Conservation (phyloP, 78 protist genomes). For the slime mould (Dictyostelium discoideum) region DNA sequence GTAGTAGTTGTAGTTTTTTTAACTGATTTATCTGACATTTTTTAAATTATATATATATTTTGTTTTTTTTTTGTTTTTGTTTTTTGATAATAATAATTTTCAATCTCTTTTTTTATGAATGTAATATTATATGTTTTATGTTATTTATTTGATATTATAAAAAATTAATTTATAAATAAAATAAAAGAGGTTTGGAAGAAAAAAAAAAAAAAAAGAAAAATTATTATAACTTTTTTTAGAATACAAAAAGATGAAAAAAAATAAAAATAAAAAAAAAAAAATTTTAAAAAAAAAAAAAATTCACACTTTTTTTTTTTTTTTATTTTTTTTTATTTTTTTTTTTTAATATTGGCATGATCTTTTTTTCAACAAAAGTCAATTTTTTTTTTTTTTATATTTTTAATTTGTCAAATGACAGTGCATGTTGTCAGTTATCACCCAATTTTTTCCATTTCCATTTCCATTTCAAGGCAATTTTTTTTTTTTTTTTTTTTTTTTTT, state of each 20-base stretch:
- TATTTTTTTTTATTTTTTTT: too few relatives aligned
- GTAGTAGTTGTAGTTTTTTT: neutral
- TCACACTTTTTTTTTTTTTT: neutral
- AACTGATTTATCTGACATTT: slow-evolving; percentile 4
- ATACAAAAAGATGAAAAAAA: neutral
- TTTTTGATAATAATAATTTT: neutral
- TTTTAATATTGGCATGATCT: neutral
- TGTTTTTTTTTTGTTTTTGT: neutral
- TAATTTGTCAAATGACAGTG: neutral
- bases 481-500: too few relatives aligned
- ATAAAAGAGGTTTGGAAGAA: neutral
- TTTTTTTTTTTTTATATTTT: too few relatives aligned
- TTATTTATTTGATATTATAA: neutral
- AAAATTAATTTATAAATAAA: neutral
- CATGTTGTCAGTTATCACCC: neutral
- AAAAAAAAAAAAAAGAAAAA: slow-evolving; percentile 7
- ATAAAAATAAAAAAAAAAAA: neutral
- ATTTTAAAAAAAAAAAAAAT: neutral
- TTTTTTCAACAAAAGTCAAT: too few relatives aligned
- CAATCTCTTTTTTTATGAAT: neutral
- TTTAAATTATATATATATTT: neutral
- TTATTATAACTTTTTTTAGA: neutral
- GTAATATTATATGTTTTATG: neutral
- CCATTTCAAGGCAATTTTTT: too few relatives aligned
- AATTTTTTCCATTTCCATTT: too few relatives aligned